Evolutionary conservation across 108 stramenopile species (phyloP), one percentile per base, ranked within the genome.

Genomic region (Pseudonitzschia delicatissima): DNA sequence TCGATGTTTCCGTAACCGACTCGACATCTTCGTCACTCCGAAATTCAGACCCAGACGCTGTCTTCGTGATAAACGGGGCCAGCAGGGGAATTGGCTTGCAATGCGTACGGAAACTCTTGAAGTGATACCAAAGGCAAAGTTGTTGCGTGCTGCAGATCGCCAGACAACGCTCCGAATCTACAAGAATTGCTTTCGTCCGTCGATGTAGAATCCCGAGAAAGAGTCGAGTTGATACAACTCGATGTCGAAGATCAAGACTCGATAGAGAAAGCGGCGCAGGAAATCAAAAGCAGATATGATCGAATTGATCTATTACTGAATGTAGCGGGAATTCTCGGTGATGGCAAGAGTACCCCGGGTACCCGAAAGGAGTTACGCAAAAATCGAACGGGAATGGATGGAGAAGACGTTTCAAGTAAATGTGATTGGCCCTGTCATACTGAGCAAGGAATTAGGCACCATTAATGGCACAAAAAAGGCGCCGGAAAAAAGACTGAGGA

Each of bases 301-400:
- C 76, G 87, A 17, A 83, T 95, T 12, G 90, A 95, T 66, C 47
- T 77, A 0, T 64, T 95, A 0, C 67, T 91, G 44, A 91, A 95
- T 67, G 87, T 89, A 9, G 91, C 87, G 27, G 94, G 94, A 8
- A 63, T 95, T 45, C 59, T 95, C 27, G 90, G 90, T 37, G 87
- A 87, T 62, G 83, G 71, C 0, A 49, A 59, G 12, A 78, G 76
- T 6, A 87, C 86, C 3, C 80, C 86, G 0, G 90, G 87, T 3
- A n/a, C 94, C 94, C 26, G 94, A 95, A 78, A 76, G 91, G 53
- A 69, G 84, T 40, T 23, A 93, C 6, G 27, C 68, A 1, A 77
- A 74, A 42, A 74, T 97, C 7, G 87, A 96, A 21, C 74, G 87
- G 33, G 87, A 82, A 9, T 95, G 96, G 94, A 52, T 92, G 53